Evolutionary conservation across 352 stramenopile species (phyloP).

Genomic region (Aphanomyces invadans): DNA sequence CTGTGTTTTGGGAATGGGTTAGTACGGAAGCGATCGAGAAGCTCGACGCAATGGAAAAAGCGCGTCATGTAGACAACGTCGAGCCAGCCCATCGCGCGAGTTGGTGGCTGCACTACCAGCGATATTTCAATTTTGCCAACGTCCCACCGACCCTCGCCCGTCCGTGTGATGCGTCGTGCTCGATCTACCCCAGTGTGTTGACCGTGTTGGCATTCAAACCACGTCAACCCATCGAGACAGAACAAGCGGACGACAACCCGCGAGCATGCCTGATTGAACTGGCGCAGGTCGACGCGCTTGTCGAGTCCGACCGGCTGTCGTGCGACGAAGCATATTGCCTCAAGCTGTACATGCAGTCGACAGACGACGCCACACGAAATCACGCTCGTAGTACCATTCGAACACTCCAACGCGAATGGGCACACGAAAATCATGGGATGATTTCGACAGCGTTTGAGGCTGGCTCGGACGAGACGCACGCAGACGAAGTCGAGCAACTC

Average conservation of each 20-base stretch:
- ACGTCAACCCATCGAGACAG: not conserved
- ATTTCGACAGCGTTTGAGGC: slow-evolving; percentile 28
- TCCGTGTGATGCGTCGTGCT: slow-evolving; percentile 30
- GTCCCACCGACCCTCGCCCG: slow-evolving; percentile 30
- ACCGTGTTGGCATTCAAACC: slow-evolving; percentile 27
- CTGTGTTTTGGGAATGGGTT: slow-evolving; percentile 84
- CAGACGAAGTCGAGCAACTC: slow-evolving; percentile 31
- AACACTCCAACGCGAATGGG: slow-evolving; percentile 48
- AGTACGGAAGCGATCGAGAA: slow-evolving; percentile 65
- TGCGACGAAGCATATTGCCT: slow-evolving; percentile 65
- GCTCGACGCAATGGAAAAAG: slow-evolving; percentile 53
- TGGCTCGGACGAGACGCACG: slow-evolving; percentile 27
- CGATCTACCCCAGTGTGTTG: slow-evolving; percentile 38
- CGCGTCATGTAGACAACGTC: slow-evolving; percentile 38
- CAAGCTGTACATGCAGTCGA: slow-evolving; percentile 47
- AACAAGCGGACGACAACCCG: not conserved
- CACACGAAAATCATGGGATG: no score
- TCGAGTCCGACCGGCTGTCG: slow-evolving; percentile 53
- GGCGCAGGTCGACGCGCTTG: slow-evolving; percentile 68
- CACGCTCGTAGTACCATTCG: slow-evolving; percentile 55
- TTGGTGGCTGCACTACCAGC: slow-evolving; percentile 66
- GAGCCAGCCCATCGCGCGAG: slow-evolving; percentile 38
- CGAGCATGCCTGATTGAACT: slow-evolving; percentile 12
- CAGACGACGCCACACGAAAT: slow-evolving; percentile 36
- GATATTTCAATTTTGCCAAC: slow-evolving; percentile 29